A percentile compares a stretch with the other conserved stretches of the same genome.
Conservation (phyloP, 306 rosid genomes). For the Datisca glomerata region DNA sequence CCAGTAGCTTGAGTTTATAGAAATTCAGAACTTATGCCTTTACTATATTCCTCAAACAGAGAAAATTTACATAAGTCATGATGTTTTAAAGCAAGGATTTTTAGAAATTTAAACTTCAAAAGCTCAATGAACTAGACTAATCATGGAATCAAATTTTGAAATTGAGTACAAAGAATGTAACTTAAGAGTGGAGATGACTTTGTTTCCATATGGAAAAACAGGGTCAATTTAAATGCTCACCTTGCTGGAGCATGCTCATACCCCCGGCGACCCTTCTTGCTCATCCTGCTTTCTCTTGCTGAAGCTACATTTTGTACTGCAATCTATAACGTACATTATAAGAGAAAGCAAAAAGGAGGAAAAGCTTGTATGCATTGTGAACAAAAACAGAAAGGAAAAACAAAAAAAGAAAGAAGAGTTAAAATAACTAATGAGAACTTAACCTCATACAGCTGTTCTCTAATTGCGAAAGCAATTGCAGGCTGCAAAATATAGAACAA, state of each 20-base stretch:
- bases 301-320: constrained; percentile 83
- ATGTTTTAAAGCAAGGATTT: too few relatives aligned
- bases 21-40: too few relatives aligned
- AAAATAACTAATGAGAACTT: constrained; percentile 9
- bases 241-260: constrained; percentile 56
- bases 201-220: too few relatives aligned
- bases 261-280: constrained; percentile 83
- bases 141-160: neutral
- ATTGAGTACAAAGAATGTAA: neutral
- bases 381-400: neutral
- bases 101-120: too few relatives aligned
- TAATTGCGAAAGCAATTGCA: constrained; percentile 74
- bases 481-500: constrained; percentile 50
- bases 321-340: constrained; percentile 34
- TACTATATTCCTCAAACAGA: too few relatives aligned
- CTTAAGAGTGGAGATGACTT: neutral
- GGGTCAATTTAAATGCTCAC: too few relatives aligned
- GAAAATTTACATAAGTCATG: too few relatives aligned
- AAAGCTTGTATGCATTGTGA: neutral
- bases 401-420: constrained; percentile 1
- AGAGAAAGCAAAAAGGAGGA: neutral
- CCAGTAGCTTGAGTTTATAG: too few relatives aligned
- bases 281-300: constrained; percentile 82
- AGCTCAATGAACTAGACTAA: too few relatives aligned
- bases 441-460: constrained; percentile 90